phyloP scores from a whole-genome alignment of 225 moss, liverwort and hornwort species.

The Sphagnum contortum region DNA sequence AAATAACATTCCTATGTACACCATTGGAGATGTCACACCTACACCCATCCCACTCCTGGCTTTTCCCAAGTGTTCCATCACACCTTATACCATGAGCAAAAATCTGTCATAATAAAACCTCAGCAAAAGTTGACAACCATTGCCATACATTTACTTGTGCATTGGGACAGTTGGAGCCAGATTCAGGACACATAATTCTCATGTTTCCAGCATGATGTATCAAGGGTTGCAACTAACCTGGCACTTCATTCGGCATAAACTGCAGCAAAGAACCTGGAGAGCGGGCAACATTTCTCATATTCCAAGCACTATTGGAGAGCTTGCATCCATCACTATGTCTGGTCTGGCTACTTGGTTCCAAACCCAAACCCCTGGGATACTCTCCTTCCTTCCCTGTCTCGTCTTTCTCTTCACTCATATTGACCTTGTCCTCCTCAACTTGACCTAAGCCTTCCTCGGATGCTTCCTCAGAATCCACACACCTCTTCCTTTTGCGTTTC shows the following conservation, averaged over 20 bases:
- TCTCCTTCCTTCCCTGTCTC: slow-evolving; percentile 20
- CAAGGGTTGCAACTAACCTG: slow-evolving; percentile 11
- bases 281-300: slow-evolving; percentile 59
- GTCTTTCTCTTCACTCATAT: slow-evolving; percentile 12
- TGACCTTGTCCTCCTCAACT: slow-evolving; percentile 32
- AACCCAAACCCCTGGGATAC: slow-evolving; percentile 13
- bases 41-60: slow-evolving; percentile 11
- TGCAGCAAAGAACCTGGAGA: slow-evolving; percentile 47
- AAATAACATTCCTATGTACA: slow-evolving; percentile 80
- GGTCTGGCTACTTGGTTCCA: slow-evolving; percentile 33
- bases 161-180: no score
- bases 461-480: slow-evolving; percentile 16
- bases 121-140: no score
- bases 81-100: no score
- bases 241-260: slow-evolving; percentile 59
- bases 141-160: no score
- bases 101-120: no score
- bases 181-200: no score
- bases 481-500: slow-evolving; percentile 28
- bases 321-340: slow-evolving; percentile 30
- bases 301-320: slow-evolving; percentile 52
- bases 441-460: slow-evolving; percentile 18
- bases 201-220: no score
- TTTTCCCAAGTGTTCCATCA: not conserved
- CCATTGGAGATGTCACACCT: slow-evolving; percentile 95